phyloP scores from a whole-genome alignment of 768 basidiomycete species.

The Pulveroboletus ravenelii region DNA sequence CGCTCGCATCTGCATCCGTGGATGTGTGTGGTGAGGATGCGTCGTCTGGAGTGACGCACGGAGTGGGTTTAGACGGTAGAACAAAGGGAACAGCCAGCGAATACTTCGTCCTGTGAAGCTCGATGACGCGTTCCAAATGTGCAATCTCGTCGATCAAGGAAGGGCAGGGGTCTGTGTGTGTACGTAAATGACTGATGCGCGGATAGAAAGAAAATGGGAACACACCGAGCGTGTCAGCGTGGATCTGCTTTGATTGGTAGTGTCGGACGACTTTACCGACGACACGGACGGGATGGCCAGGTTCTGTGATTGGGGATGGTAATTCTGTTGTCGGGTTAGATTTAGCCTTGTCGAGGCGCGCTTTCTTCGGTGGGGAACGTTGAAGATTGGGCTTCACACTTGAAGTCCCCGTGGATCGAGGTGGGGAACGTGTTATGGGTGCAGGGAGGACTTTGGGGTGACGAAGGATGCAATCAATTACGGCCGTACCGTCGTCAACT shows the following conservation, averaged over 20 bases:
- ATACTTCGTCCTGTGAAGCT: conserved; percentile 53
- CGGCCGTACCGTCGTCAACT: conserved; percentile 79
- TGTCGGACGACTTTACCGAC: conserved; percentile 42
- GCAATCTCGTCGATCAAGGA: conserved; percentile 56
- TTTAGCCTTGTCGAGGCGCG: conserved; percentile 5
- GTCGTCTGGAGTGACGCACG: conserved; percentile 1
- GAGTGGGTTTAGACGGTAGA: conserved; percentile 26
- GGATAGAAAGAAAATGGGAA: neutral
- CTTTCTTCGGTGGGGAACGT: conserved; percentile 15
- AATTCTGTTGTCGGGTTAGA: conserved; percentile 9
- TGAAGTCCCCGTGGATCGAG: conserved; percentile 3
- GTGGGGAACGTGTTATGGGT: conserved; percentile 3
- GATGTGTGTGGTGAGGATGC: neutral
- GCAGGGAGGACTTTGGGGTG: conserved; percentile 28
- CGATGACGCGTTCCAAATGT: conserved; percentile 50
- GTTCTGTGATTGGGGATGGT: conserved; percentile 37
- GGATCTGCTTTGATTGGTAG: conserved; percentile 42
- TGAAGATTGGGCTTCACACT: neutral
- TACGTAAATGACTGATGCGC: neutral
- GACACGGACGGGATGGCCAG: conserved; percentile 46
- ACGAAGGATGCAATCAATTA: conserved; percentile 60
- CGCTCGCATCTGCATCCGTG: neutral
- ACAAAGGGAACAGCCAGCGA: conserved; percentile 44
- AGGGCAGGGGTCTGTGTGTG: conserved; percentile 37
- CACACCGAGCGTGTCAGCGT: conserved; percentile 50